Evolutionary conservation across 2,329 filamentous ascomycete species (phyloP).

Genomic region (Fusarium lyarnte): DNA sequence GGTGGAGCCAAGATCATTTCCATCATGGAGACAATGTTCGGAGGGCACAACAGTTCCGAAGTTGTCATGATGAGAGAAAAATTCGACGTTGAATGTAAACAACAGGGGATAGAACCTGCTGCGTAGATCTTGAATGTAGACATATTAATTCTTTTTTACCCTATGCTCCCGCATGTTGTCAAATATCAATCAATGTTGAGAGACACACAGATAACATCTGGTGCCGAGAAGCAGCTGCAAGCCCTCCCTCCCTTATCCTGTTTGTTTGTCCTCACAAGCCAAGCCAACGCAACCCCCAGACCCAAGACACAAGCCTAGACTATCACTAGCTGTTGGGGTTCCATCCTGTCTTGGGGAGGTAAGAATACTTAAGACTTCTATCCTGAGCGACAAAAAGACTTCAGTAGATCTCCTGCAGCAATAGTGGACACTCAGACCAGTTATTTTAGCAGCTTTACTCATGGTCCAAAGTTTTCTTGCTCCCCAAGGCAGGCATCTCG

Average conservation of each 20-base stretch:
- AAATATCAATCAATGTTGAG: not conserved
- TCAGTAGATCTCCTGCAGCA: not conserved
- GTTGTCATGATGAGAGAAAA: slow-evolving; percentile 33
- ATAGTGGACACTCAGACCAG: not conserved
- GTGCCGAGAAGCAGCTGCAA: slow-evolving; percentile 18
- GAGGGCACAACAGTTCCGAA: slow-evolving; percentile 10
- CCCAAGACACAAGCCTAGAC: not conserved
- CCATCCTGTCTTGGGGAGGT: slow-evolving; percentile 2
- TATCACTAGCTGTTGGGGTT: slow-evolving; percentile 26
- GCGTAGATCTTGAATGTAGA: slow-evolving; percentile 1
- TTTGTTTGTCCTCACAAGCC: not conserved
- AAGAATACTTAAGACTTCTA: not conserved
- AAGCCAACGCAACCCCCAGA: slow-evolving; percentile 27
- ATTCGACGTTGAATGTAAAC: not conserved
- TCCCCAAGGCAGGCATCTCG: slow-evolving; percentile 1
- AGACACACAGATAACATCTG: slow-evolving; percentile 9
- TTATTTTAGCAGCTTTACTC: not conserved
- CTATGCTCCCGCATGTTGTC: not conserved
- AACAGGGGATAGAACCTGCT: not conserved
- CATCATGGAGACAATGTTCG: slow-evolving; percentile 16
- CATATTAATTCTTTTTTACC: not conserved
- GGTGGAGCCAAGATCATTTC: slow-evolving; percentile 16
- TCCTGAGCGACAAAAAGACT: not conserved
- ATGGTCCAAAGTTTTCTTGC: not conserved
- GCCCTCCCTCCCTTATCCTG: slow-evolving; percentile 12